Percentiles rank a stretch among this genome's conserved stretches.
These are phyloP conservation scores for Sphaceloma murrayae DNA, from an alignment of 2,329 filamentous ascomycete species.

Conservation along the genomic window DNA sequence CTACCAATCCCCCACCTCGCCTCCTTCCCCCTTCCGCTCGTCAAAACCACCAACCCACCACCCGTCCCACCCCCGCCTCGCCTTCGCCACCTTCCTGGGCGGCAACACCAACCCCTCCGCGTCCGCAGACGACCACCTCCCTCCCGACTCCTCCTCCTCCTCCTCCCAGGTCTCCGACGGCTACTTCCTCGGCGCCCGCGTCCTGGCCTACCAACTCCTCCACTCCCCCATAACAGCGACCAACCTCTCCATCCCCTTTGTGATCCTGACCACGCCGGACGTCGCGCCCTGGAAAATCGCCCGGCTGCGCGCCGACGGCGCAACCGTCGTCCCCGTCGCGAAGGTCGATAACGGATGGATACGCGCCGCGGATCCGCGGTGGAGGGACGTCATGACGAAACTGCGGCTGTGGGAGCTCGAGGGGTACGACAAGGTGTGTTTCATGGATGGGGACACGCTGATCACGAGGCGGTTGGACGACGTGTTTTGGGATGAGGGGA, in stretches of 20 bases:
- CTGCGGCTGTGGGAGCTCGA: conserved; percentile 29
- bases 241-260: conserved; percentile 30
- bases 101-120: conserved; percentile 23
- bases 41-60: conserved; percentile 11
- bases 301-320: conserved; percentile 28
- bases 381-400: conserved; percentile 31
- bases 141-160: conserved; percentile 20
- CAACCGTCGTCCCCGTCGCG: conserved; percentile 29
- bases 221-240: conserved; percentile 30
- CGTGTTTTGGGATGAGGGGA: conserved; percentile 32
- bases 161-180: conserved; percentile 24
- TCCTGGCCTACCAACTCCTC: conserved; percentile 32
- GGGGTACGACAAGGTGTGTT: conserved; percentile 29
- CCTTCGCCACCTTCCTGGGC: conserved; percentile 33
- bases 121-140: conserved; percentile 19
- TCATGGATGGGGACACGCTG: conserved; percentile 29
- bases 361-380: conserved; percentile 23
- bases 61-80: conserved; percentile 20
- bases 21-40: background rate
- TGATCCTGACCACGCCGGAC: conserved; percentile 31
- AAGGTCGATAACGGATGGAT: conserved; percentile 29
- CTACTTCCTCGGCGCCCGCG: conserved; percentile 29
- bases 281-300: conserved; percentile 28
- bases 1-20: conserved; percentile 20
- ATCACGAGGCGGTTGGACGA: conserved; percentile 25